phyloP scores from a whole-genome alignment of 2,329 filamentous ascomycete genomes.

The Xylariaceae sp. region DNA sequence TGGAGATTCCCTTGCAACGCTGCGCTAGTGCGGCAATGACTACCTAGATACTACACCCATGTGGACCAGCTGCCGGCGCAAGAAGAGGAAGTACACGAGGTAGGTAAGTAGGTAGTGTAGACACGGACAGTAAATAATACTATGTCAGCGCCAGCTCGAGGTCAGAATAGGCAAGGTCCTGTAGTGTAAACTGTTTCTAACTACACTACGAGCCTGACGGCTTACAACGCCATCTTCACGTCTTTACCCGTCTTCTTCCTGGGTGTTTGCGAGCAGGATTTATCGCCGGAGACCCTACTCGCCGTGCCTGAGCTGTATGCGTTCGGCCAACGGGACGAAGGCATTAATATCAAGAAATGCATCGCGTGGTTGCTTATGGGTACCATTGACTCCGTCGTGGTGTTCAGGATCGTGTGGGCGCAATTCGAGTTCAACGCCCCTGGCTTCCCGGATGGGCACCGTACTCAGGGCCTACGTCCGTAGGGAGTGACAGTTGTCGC shows the following conservation, averaged over 20 bases:
- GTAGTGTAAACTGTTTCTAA: too few relatives aligned
- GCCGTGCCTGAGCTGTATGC: constrained; percentile 88
- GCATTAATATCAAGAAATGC: constrained; percentile 77
- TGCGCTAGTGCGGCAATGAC: too few relatives aligned
- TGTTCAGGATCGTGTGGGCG: constrained; percentile 67
- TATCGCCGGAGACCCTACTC: constrained; percentile 75
- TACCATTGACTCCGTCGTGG: constrained; percentile 66
- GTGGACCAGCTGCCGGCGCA: too few relatives aligned
- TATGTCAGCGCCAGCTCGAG: too few relatives aligned
- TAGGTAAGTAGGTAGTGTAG: too few relatives aligned
- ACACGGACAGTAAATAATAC: too few relatives aligned
- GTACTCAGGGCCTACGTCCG: too few relatives aligned
- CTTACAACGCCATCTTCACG: constrained; percentile 93
- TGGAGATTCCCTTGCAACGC: too few relatives aligned
- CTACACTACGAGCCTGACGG: constrained; percentile 77
- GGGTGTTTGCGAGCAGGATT: constrained; percentile 90
- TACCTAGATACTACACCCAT: too few relatives aligned
- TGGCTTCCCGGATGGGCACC: constrained; percentile 11
- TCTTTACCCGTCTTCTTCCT: constrained; percentile 83
- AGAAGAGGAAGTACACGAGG: too few relatives aligned
- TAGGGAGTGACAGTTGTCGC: too few relatives aligned
- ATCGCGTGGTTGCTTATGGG: constrained; percentile 78
- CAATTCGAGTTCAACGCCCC: constrained; percentile 60
- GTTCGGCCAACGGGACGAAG: constrained; percentile 67
- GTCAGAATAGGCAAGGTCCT: too few relatives aligned